phyloP scores from a whole-genome alignment of 1,139 yeast species.

The Yamadazyma jaroonii region DNA sequence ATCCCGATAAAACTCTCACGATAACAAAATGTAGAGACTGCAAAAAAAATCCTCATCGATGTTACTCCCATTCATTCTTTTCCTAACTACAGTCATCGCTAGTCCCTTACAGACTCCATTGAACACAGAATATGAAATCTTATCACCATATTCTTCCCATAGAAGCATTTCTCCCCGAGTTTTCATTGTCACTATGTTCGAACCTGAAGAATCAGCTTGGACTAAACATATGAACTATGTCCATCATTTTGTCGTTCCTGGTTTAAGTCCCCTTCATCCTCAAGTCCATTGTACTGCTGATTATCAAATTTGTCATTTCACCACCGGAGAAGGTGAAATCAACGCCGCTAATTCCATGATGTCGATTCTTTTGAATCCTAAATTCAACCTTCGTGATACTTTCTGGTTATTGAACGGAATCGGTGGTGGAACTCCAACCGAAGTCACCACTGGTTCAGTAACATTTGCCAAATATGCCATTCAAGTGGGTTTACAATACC shows the following conservation, averaged over 20 bases:
- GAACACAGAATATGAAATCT: not conserved
- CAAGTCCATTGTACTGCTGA: slow-evolving; percentile 51
- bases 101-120: not conserved
- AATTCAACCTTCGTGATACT: slow-evolving; percentile 56
- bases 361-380: slow-evolving; percentile 52
- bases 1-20: no score
- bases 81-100: not conserved
- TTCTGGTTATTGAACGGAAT: slow-evolving; percentile 66
- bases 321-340: slow-evolving; percentile 71
- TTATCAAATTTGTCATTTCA: slow-evolving; percentile 56
- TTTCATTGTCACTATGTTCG: slow-evolving; percentile 56
- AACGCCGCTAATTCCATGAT: slow-evolving; percentile 63
- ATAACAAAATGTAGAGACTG: no score
- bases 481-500: slow-evolving; percentile 61
- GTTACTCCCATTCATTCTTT: not conserved
- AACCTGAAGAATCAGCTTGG: slow-evolving; percentile 56
- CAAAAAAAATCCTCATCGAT: not conserved
- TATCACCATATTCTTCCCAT: slow-evolving; percentile 1
- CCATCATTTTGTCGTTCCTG: slow-evolving; percentile 58
- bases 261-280: slow-evolving; percentile 62
- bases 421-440: slow-evolving; percentile 60
- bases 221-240: slow-evolving; percentile 42
- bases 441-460: slow-evolving; percentile 52
- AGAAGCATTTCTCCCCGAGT: slow-evolving; percentile 40
- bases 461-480: slow-evolving; percentile 62